Evolutionary conservation across 176 grass and related monocot species (phyloP).

Genomic region (Bolboschoenus planiculmis): DNA sequence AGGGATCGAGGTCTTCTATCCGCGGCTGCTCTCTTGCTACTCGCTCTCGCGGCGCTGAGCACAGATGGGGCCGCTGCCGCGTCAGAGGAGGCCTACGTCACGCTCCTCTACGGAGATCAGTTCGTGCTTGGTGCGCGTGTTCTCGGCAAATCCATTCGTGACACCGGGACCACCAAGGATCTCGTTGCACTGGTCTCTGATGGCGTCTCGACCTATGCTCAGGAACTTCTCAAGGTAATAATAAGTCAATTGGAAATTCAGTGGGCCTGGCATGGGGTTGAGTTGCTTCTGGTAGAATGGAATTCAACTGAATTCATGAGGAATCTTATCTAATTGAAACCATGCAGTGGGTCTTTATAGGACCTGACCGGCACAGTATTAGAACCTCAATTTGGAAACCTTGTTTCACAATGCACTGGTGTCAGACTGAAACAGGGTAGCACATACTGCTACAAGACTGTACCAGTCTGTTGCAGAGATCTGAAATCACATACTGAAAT

Average conservation of each 20-base stretch:
- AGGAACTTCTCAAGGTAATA: conserved; percentile 52
- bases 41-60: conserved; percentile 19
- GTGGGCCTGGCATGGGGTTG: neutral
- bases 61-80: conserved; percentile 5
- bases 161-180: conserved; percentile 56
- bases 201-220: conserved; percentile 68
- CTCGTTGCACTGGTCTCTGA: conserved; percentile 95
- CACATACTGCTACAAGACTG: no score
- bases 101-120: conserved; percentile 86
- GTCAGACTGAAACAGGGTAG: neutral
- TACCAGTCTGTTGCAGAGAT: neutral
- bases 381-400: neutral
- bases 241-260: neutral
- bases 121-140: conserved; percentile 91
- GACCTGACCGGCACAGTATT: neutral
- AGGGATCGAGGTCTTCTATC: conserved; percentile 24
- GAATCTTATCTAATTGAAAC: neutral
- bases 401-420: neutral
- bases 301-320: neutral
- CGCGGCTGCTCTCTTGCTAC: conserved; percentile 9
- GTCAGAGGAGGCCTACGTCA: conserved; percentile 80
- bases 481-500: neutral
- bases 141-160: conserved; percentile 76
- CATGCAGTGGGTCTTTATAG: neutral
- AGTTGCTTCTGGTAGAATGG: neutral